These are phyloP conservation scores for Pezicula radicicola DNA, from an alignment of 2,329 filamentous ascomycete genomes.

Conservation along the genomic window DNA sequence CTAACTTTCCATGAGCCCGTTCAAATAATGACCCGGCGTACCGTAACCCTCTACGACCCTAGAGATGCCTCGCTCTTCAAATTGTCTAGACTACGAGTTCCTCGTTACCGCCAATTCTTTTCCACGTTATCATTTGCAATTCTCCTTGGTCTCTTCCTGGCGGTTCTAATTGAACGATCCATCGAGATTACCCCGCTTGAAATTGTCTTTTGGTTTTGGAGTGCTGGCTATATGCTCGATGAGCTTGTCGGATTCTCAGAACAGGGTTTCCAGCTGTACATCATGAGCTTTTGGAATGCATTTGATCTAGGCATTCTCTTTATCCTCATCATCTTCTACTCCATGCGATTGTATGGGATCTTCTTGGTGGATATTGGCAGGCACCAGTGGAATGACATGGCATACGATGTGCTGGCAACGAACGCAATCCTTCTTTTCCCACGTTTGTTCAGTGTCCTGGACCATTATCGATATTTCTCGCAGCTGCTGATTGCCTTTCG, in stretches of 20 bases:
- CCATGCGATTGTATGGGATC: conserved; percentile 83
- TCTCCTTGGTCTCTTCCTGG: conserved; percentile 79
- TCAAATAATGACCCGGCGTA: conserved; percentile 37
- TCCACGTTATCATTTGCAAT: conserved; percentile 85
- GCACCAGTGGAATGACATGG: conserved; percentile 73
- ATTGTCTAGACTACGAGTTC: conserved; percentile 83
- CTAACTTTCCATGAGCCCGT: conserved; percentile 4
- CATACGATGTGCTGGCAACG: conserved; percentile 90
- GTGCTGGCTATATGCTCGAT: conserved; percentile 93
- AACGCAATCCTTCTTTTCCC: conserved; percentile 89
- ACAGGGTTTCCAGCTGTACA: conserved; percentile 92
- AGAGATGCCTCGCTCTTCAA: conserved; percentile 89
- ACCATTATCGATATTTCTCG: conserved; percentile 95
- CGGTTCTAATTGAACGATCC: conserved; percentile 74
- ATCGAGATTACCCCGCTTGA: conserved; percentile 80
- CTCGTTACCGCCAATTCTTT: conserved; percentile 85
- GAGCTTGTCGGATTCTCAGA: conserved; percentile 96
- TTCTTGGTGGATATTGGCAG: conserved; percentile 70
- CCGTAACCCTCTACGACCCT: conserved; percentile 86
- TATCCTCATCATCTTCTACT: conserved; percentile 84
- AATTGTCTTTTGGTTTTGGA: conserved; percentile 96
- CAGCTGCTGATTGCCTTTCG: conserved; percentile 91
- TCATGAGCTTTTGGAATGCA: conserved; percentile 97
- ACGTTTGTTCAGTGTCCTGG: conserved; percentile 86
- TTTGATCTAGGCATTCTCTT: conserved; percentile 90